These are phyloP conservation scores for Kalanchoe fedtschenkoi DNA, from an alignment of 164 flowering plant genomes.

Conservation along the genomic window DNA sequence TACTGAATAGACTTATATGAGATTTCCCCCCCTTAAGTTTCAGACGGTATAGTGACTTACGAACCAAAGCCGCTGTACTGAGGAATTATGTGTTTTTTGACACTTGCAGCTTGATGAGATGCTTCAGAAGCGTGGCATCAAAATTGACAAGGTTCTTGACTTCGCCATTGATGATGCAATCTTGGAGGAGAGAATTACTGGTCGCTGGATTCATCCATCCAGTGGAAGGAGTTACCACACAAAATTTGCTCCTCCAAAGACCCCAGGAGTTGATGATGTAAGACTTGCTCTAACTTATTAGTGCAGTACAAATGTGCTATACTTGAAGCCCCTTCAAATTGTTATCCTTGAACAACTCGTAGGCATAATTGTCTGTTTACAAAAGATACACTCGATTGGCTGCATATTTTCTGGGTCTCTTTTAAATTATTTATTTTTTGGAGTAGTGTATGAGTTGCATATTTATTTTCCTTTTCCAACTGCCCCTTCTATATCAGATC, in stretches of 20 bases:
- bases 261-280: conserved; percentile 91
- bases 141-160: conserved; percentile 90
- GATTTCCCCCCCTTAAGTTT: too few relatives aligned
- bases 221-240: conserved; percentile 94
- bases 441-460: neutral
- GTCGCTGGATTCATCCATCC: conserved; percentile 92
- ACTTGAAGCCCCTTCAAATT: neutral
- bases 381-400: too few relatives aligned
- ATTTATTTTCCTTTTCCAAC: neutral
- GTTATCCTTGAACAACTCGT: neutral
- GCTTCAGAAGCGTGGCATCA: conserved; percentile 74
- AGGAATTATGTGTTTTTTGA: conserved; percentile 7
- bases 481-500: conserved; percentile 33
- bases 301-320: neutral
- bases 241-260: conserved; percentile 92
- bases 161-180: conserved; percentile 91
- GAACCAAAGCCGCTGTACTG: neutral
- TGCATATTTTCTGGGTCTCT: neutral
- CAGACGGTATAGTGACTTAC: too few relatives aligned
- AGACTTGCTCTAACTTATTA: conserved; percentile 17
- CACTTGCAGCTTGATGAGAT: conserved; percentile 84
- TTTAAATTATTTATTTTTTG: neutral
- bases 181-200: conserved; percentile 96
- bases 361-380: neutral
- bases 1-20: neutral